Conservation (phyloP, 352 stramenopile genomes). For the Phytophthora kernoviae region DNA sequence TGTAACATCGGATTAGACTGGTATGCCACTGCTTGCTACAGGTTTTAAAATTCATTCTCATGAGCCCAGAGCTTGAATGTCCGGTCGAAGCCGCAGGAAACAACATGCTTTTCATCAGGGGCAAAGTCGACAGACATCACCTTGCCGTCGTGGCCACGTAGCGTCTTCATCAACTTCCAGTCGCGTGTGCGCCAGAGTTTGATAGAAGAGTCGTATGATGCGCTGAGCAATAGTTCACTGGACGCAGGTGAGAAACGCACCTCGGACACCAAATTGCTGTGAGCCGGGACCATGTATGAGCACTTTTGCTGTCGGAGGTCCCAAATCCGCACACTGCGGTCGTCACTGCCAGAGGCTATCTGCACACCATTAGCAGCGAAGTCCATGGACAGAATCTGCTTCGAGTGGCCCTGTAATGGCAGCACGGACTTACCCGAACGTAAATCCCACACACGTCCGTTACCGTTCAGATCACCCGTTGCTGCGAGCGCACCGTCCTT, state of each 20-base stretch:
- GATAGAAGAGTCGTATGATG: conserved; percentile 94
- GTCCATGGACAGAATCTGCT: conserved; percentile 94
- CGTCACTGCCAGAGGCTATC: conserved; percentile 94
- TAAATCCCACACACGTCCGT: conserved; percentile 96
- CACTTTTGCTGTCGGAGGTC: conserved; percentile 93
- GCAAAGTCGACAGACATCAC: conserved; percentile 94
- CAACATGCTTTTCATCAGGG: conserved; percentile 86
- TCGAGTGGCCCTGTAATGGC: conserved; percentile 93
- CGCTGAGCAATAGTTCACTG: conserved; percentile 90
- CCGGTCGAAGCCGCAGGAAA: conserved; percentile 90
- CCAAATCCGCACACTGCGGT: conserved; percentile 97
- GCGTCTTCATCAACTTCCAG: conserved; percentile 89
- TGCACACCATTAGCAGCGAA: conserved; percentile 94
- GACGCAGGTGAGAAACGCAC: conserved; percentile 84
- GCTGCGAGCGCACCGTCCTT: conserved; percentile 92
- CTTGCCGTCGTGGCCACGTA: conserved; percentile 95
- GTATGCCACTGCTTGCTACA: no score
- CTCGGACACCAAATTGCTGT: conserved; percentile 95
- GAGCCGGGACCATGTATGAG: conserved; percentile 93
- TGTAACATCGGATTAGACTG: not conserved
- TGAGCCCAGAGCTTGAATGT: conserved; percentile 94
- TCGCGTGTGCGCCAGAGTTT: conserved; percentile 96
- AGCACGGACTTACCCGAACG: conserved; percentile 94
- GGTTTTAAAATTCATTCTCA: conserved; percentile 87
- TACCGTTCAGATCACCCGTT: conserved; percentile 95